These are phyloP conservation scores for Lichenothelia convexa DNA, from an alignment of 495 filamentous ascomycete genomes.

Conservation along the genomic window DNA sequence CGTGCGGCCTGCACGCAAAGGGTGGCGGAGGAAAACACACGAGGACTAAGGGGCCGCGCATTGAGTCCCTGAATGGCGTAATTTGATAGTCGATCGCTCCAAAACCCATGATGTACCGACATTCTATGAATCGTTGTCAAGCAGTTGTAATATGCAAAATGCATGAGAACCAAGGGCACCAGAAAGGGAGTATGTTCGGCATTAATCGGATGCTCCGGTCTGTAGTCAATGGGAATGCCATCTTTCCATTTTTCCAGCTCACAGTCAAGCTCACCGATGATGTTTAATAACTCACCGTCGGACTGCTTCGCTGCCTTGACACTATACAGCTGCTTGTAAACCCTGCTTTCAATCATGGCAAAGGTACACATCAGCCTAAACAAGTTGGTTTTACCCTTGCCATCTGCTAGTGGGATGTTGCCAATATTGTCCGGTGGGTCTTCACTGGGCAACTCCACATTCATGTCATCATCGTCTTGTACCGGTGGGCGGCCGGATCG, in stretches of 20 bases:
- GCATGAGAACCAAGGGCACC: conserved; percentile 77
- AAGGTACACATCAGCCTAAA: conserved; percentile 86
- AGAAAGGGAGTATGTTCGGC: conserved; percentile 76
- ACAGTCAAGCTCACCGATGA: conserved; percentile 86
- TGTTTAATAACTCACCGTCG: conserved; percentile 84
- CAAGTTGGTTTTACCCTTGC: conserved; percentile 83
- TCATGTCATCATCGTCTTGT: conserved; percentile 97
- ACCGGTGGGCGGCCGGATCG: conserved; percentile 82
- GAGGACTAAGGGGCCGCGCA: conserved; percentile 72
- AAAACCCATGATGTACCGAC: conserved; percentile 96
- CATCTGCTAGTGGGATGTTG: conserved; percentile 75
- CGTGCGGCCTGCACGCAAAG: conserved; percentile 83
- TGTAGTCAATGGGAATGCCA: conserved; percentile 77
- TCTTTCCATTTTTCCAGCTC: conserved; percentile 96
- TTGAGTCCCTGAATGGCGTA: conserved; percentile 90
- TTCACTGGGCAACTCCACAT: conserved; percentile 83
- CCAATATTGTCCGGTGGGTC: conserved; percentile 83
- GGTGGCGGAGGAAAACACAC: conserved; percentile 85
- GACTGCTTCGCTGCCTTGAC: conserved; percentile 82
- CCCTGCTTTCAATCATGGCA: conserved; percentile 75
- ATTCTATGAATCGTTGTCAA: conserved; percentile 95
- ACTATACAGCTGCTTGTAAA: conserved; percentile 87
- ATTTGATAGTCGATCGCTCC: conserved; percentile 87
- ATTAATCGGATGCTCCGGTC: conserved; percentile 89
- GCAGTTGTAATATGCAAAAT: conserved; percentile 96